These are phyloP conservation scores for Scenedesmus sp. DNA, from an alignment of 163 green algal species.

Conservation along the genomic window DNA sequence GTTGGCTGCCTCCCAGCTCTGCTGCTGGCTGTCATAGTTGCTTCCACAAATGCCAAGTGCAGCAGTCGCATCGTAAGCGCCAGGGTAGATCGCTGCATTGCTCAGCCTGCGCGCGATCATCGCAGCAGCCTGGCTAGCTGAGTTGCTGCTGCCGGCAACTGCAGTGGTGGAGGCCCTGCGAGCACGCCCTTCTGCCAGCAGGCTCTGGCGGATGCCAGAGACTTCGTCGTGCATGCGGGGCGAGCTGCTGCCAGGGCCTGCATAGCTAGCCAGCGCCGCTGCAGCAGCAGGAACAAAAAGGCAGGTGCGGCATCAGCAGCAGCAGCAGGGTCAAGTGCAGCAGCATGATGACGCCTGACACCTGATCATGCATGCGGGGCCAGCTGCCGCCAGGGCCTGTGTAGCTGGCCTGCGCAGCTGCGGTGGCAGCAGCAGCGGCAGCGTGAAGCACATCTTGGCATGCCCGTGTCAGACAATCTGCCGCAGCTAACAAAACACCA, in stretches of 20 bases:
- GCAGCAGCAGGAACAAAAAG: neutral
- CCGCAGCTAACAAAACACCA: too few relatives aligned
- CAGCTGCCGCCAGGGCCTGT: too few relatives aligned
- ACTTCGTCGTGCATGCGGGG: constrained; percentile 33
- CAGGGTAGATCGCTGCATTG: neutral
- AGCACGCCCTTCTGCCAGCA: constrained; percentile 19
- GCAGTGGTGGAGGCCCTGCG: constrained; percentile 3
- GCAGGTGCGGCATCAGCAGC: neutral
- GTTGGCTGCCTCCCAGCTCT: neutral
- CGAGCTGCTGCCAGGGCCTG: neutral
- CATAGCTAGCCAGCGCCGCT: neutral
- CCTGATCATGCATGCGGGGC: neutral
- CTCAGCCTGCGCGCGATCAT: constrained; percentile 8
- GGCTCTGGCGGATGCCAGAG: neutral
- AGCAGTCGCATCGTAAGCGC: constrained; percentile 5
- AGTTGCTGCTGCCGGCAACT: neutral
- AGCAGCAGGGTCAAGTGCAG: neutral
- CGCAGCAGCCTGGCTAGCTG: neutral
- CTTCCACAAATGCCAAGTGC: neutral
- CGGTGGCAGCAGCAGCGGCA: too few relatives aligned
- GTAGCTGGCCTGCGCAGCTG: too few relatives aligned
- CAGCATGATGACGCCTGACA: neutral
- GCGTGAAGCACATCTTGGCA: too few relatives aligned
- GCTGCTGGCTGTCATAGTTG: neutral
- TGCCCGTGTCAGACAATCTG: too few relatives aligned